Percentiles rank a stretch among this genome's conserved stretches.
Evolutionary conservation across 768 basidiomycete species (phyloP).

Genomic region (Suillus variegatus): DNA sequence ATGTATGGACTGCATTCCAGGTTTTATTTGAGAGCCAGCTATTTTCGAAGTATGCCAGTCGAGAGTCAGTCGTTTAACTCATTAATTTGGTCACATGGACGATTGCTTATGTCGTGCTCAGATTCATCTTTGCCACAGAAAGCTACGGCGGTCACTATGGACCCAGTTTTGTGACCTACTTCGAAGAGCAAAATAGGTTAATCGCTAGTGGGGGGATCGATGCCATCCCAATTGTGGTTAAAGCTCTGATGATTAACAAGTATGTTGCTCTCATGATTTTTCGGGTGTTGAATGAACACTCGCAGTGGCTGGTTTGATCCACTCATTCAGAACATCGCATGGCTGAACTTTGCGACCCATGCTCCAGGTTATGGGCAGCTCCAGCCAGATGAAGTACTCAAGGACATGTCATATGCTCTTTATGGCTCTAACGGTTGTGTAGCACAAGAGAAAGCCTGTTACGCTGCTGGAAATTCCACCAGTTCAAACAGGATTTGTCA

Average conservation of each 20-base stretch:
- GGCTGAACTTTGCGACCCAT: constrained; percentile 57
- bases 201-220: constrained; percentile 45
- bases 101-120: constrained; percentile 18
- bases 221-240: constrained; percentile 54
- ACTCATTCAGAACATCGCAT: constrained; percentile 61
- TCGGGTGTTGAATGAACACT: not conserved
- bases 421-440: constrained; percentile 52
- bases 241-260: constrained; percentile 69
- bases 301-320: constrained; percentile 68
- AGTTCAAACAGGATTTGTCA: constrained; percentile 52
- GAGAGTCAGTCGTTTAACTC: constrained; percentile 45
- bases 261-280: constrained; percentile 16
- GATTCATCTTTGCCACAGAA: constrained; percentile 66
- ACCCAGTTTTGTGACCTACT: constrained; percentile 63
- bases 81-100: not conserved
- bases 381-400: constrained; percentile 46
- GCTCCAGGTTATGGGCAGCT: constrained; percentile 72
- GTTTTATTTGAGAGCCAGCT: constrained; percentile 56
- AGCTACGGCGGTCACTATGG: constrained; percentile 73
- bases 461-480: constrained; percentile 48
- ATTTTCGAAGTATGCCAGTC: constrained; percentile 51
- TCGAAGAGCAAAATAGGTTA: constrained; percentile 59
- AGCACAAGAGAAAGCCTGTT: constrained; percentile 57
- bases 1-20: constrained; percentile 66
- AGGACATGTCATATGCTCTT: constrained; percentile 48